Conservation (phyloP, 495 filamentous ascomycete species). For the Chaetomidium leptoderma region DNA sequence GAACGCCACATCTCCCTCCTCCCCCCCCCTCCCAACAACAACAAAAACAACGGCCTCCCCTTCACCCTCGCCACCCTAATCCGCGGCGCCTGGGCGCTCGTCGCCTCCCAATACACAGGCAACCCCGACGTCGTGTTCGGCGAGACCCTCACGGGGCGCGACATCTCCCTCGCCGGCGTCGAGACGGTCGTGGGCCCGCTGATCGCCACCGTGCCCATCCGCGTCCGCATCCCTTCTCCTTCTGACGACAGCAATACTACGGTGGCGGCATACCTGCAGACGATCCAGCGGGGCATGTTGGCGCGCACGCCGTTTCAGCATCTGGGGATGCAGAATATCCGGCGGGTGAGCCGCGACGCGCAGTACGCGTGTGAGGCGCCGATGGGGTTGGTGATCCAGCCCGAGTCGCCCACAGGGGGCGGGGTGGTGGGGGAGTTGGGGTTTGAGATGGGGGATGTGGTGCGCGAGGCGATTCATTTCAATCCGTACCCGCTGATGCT, state of each 20-base stretch:
- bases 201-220: constrained; percentile 56
- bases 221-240: constrained; percentile 26
- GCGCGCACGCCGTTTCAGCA: constrained; percentile 59
- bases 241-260: constrained; percentile 13
- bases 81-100: constrained; percentile 43
- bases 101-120: constrained; percentile 35
- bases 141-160: constrained; percentile 42
- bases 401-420: constrained; percentile 29
- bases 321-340: constrained; percentile 65
- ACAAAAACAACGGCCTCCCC: constrained; percentile 20
- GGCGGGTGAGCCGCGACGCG: constrained; percentile 56
- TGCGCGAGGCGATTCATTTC: constrained; percentile 19
- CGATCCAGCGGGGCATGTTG: constrained; percentile 51
- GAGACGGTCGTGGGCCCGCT: constrained; percentile 48
- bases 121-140: constrained; percentile 42
- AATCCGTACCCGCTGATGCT: constrained; percentile 24
- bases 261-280: constrained; percentile 36
- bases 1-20: constrained; percentile 14
- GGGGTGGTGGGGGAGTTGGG: constrained; percentile 32
- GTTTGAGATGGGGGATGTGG: constrained; percentile 31
- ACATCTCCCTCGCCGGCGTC: constrained; percentile 44
- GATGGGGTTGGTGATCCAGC: constrained; percentile 46
- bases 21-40: neutral
- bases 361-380: constrained; percentile 59
- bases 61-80: constrained; percentile 32